These are phyloP conservation scores for Fragilaria radians DNA, from an alignment of 108 stramenopile genomes.

Conservation along the genomic window DNA sequence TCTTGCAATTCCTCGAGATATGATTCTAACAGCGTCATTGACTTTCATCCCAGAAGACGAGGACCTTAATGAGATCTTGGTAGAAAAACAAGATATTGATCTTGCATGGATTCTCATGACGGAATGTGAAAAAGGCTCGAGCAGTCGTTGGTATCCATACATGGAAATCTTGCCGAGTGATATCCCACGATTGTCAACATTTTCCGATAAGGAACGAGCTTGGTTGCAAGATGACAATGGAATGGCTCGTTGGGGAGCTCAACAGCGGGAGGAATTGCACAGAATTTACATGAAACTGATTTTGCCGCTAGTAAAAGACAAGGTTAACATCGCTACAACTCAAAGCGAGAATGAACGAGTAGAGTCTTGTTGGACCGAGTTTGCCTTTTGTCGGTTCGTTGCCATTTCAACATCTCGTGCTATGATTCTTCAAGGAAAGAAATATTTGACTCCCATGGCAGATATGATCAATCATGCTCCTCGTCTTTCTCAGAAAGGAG, in stretches of 20 bases:
- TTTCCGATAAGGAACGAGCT: not conserved
- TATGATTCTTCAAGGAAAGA: constrained; percentile 58
- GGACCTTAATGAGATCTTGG: not conserved
- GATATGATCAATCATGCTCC: constrained; percentile 81
- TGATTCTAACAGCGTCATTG: not conserved
- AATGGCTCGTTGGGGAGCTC: not conserved
- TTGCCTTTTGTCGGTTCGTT: constrained; percentile 42
- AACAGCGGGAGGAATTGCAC: not conserved
- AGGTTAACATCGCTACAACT: not conserved
- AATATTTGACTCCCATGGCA: constrained; percentile 69
- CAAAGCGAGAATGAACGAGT: not conserved
- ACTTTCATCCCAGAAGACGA: not conserved
- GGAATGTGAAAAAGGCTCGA: constrained; percentile 7
- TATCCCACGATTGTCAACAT: constrained; percentile 9
- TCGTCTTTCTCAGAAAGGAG: not conserved
- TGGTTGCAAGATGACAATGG: constrained; percentile 7
- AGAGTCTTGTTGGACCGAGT: not conserved
- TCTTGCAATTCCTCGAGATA: not conserved
- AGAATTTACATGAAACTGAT: not conserved
- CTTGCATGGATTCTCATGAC: constrained; percentile 10
- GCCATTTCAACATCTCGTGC: constrained; percentile 57
- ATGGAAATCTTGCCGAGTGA: constrained; percentile 7
- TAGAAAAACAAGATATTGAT: constrained; percentile 8
- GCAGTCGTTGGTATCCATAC: not conserved
- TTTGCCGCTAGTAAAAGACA: not conserved